Base-by-base conservation (phyloP, 2,329 filamentous ascomycete genomes). In the Sporothrix variecibatus region DNA sequence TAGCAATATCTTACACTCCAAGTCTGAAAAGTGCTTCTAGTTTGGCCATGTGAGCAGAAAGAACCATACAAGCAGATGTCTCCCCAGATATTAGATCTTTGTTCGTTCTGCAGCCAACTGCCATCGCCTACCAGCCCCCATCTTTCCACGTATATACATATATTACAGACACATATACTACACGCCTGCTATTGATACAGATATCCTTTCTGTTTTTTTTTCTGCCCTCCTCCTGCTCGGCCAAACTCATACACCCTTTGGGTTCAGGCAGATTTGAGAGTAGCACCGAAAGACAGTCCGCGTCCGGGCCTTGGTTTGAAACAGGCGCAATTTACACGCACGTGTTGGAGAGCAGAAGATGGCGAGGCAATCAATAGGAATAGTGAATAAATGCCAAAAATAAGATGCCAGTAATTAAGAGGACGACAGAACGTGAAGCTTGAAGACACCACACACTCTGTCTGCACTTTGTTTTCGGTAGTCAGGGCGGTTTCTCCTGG, bases 261-360 rank as follows among this genome's bases (percentile, higher is more conserved):
- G 71, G 28, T 72, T 72, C 71, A 72, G 71, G 71, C 71, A 72
- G 71, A 72, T 72, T 72, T 72, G 58, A 2, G 58, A 72, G 58
- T 53, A 72, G 71, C 58, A 72, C 71, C 71, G 71, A 72, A 72
- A 72, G 70, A 72, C 71, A 72, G 56, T 56, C 70, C 70, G 56
- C 56, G n/a, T 49, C 56, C 56, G 70, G 56, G 70, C 60, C 70
- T 64, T 72, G 70, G 70, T n/a, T 64, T 72, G 56, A 72, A 72
- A 64, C 70, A 34, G 23, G n/a, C 28, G 56, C 56, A 72, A 72
- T 72, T 62, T 72, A 64, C 40, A 51, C 69, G 69, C 69, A 71
- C 69, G 70, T 72, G 70, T 64, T 71, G 53, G 69, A 46, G 69
- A 56, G 40, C 11, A n/a, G 15, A 62, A 40, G 53, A 46, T n/a